Percentiles rank a stretch among this genome's conserved stretches.
Conservation (phyloP, 1,284 basidiomycete genomes). For the Stygiomarasmius scandens region DNA sequence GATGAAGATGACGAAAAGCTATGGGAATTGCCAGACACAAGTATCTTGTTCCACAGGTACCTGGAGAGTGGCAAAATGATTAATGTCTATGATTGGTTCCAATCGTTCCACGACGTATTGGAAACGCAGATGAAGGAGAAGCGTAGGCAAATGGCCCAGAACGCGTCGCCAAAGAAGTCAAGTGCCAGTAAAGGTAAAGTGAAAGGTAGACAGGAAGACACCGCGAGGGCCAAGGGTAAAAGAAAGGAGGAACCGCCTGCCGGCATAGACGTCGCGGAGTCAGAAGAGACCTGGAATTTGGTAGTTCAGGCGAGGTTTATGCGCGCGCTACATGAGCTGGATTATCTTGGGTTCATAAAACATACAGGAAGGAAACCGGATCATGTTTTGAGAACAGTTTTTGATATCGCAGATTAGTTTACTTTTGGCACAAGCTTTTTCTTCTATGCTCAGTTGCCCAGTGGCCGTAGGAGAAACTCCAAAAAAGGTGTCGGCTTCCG, state of each 20-base stretch:
- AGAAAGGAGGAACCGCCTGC: conserved; percentile 7
- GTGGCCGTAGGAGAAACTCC: too few species aligned
- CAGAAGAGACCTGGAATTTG: conserved; percentile 55
- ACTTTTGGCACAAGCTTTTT: too few species aligned
- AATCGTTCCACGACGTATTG: conserved; percentile 64
- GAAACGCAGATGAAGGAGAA: conserved; percentile 50
- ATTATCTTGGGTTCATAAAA: conserved; percentile 76
- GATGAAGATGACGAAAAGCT: conserved; percentile 32
- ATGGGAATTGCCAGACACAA: conserved; percentile 66
- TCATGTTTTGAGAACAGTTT: conserved; percentile 70
- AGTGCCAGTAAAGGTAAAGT: not conserved
- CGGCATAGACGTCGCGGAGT: conserved; percentile 20
- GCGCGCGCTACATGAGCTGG: conserved; percentile 75
- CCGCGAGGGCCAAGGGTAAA: not conserved
- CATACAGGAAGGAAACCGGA: conserved; percentile 77
- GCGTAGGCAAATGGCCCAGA: not conserved
- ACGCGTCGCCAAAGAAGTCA: not conserved
- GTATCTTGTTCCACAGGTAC: conserved; percentile 74
- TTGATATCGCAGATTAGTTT: conserved; percentile 54
- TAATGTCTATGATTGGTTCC: conserved; percentile 83
- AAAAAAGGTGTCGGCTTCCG: too few species aligned
- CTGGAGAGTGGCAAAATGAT: conserved; percentile 76
- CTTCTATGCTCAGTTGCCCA: too few species aligned
- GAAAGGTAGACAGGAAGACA: conserved; percentile 18
- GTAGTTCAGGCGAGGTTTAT: conserved; percentile 78